A percentile compares a stretch with the other conserved stretches of the same genome.
Evolutionary conservation across 2,329 filamentous ascomycete genomes (phyloP).

Genomic region (Salinomyces thailandicus): DNA sequence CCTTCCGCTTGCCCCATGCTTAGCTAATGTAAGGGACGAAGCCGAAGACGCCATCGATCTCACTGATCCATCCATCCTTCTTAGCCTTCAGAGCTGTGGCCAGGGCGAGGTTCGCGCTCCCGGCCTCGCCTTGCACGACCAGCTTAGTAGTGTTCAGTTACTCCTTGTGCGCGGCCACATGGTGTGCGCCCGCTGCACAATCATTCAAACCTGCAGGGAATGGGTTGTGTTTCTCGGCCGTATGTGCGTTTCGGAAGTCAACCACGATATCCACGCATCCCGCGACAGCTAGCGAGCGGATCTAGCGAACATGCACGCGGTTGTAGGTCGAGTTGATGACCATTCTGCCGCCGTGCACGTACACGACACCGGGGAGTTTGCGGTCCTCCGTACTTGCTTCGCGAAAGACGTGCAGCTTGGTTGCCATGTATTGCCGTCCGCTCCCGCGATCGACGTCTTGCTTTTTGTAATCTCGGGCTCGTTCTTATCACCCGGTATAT

Average conservation of each 20-base stretch:
- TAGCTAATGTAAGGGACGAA: slow-evolving; percentile 19
- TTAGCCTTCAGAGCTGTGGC: slow-evolving; percentile 21
- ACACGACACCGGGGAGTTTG: slow-evolving; percentile 18
- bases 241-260: slow-evolving; percentile 25
- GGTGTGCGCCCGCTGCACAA: slow-evolving; percentile 18
- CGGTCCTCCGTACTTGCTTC: slow-evolving; percentile 4
- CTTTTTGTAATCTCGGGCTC: slow-evolving; percentile 8
- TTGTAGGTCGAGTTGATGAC: slow-evolving; percentile 11
- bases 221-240: slow-evolving; percentile 14
- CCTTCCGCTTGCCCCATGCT: slow-evolving; percentile 11
- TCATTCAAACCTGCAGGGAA: slow-evolving; percentile 24
- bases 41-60: slow-evolving; percentile 20
- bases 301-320: slow-evolving; percentile 18
- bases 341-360: slow-evolving; percentile 25
- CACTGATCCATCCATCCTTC: slow-evolving; percentile 18
- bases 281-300: slow-evolving; percentile 15
- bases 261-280: slow-evolving; percentile 19
- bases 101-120: slow-evolving; percentile 22
- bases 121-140: slow-evolving; percentile 22
- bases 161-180: slow-evolving; percentile 13
- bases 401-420: slow-evolving; percentile 12
- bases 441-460: slow-evolving; percentile 10
- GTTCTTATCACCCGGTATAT: slow-evolving; percentile 8
- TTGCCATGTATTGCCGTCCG: slow-evolving; percentile 13
- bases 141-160: slow-evolving; percentile 19